These are phyloP conservation scores for Cordyceps javanica DNA, from an alignment of 2,329 filamentous ascomycete species.

Conservation along the genomic window DNA sequence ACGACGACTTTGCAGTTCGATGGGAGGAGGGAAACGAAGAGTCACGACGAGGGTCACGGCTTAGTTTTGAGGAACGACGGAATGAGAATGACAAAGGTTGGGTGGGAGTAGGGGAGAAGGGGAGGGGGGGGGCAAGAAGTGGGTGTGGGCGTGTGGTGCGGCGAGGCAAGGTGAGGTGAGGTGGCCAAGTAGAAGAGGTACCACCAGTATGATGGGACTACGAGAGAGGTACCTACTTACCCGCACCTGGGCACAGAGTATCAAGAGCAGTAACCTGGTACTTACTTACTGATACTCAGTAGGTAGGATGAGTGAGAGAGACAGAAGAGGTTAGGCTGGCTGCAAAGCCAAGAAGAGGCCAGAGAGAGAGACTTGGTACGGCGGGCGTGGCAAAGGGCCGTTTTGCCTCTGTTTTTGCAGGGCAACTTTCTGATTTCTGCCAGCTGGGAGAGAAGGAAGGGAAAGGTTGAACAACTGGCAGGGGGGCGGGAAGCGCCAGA, in stretches of 20 bases:
- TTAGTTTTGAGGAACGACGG: constrained; percentile 29
- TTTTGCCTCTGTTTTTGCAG: no score
- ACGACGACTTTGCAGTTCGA: constrained; percentile 44
- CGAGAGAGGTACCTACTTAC: neutral
- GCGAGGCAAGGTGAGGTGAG: neutral
- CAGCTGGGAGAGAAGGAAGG: no score
- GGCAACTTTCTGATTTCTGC: neutral
- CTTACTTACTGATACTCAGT: neutral
- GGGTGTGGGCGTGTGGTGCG: neutral
- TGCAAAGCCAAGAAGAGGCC: no score
- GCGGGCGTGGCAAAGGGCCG: neutral
- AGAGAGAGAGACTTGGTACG: no score
- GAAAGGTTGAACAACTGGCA: no score
- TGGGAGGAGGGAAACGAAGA: constrained; percentile 30
- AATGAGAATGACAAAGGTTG: constrained; percentile 18
- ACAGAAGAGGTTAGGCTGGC: no score
- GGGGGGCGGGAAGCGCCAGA: neutral
- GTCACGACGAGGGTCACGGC: constrained; percentile 25
- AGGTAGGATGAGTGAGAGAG: no score
- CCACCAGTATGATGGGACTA: neutral
- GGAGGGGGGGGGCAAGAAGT: neutral
- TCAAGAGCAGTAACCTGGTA: no score
- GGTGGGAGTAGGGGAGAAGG: no score
- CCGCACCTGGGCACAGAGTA: no score
- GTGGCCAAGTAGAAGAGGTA: neutral